Conservation (phyloP, 2,329 filamentous ascomycete genomes). For the Aspergillus puulaauensis region DNA sequence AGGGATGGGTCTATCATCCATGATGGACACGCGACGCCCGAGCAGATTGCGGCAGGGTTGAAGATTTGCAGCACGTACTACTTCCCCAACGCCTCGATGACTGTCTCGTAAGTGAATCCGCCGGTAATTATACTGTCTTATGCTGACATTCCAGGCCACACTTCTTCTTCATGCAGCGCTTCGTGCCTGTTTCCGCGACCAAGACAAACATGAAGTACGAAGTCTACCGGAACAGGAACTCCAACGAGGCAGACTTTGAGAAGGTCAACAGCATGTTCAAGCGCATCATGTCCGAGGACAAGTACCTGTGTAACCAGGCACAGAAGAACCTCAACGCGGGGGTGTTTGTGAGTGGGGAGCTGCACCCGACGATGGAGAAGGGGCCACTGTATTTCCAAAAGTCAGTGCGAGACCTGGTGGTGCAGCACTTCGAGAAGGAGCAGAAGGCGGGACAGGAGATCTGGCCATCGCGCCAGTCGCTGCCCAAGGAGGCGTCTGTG, state of each 20-base stretch:
- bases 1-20: slow-evolving; percentile 53
- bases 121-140: background rate
- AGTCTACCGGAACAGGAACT: slow-evolving; percentile 61
- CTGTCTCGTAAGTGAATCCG: slow-evolving; percentile 28
- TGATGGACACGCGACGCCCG: slow-evolving; percentile 43
- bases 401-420: slow-evolving; percentile 49
- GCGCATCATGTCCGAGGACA: slow-evolving; percentile 64
- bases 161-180: slow-evolving; percentile 65
- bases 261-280: slow-evolving; percentile 60
- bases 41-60: slow-evolving; percentile 50
- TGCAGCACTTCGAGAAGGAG: slow-evolving; percentile 49
- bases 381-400: slow-evolving; percentile 58
- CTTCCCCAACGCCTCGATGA: slow-evolving; percentile 36
- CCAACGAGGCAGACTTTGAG: slow-evolving; percentile 58
- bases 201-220: slow-evolving; percentile 61
- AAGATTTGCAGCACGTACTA: slow-evolving; percentile 34
- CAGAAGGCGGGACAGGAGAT: slow-evolving; percentile 48
- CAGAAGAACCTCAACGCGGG: slow-evolving; percentile 62
- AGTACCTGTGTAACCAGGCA: slow-evolving; percentile 57
- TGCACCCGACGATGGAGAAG: slow-evolving; percentile 60
- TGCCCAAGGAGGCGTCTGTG: slow-evolving; percentile 26
- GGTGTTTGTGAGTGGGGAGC: slow-evolving; percentile 60
- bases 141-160: slow-evolving; percentile 38
- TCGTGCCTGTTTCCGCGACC: slow-evolving; percentile 55
- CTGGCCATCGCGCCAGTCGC: slow-evolving; percentile 49